Percentiles rank a stretch among this genome's conserved stretches.
These are phyloP conservation scores for Tylopilus sp. DNA, from an alignment of 1,284 basidiomycete species.

Conservation along the genomic window DNA sequence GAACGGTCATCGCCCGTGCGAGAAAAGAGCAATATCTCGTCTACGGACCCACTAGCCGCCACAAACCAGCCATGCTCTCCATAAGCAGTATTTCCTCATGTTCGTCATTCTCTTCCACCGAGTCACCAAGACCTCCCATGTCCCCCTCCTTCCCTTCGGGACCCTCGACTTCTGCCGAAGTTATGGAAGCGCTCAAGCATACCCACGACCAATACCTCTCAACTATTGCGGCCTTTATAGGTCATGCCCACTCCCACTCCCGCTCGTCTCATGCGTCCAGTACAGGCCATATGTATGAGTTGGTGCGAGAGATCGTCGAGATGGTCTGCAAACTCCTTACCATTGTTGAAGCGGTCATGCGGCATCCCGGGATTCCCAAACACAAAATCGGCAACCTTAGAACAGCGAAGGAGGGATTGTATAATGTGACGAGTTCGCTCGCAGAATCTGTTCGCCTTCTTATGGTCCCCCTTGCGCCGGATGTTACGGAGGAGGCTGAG, in stretches of 20 bases:
- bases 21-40: conserved; percentile 35
- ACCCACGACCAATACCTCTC: conserved; percentile 90
- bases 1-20: conserved; percentile 22
- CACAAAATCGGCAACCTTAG: conserved; percentile 58
- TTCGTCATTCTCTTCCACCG: conserved; percentile 52
- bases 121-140: conserved; percentile 39
- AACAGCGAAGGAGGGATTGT: conserved; percentile 77
- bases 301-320: conserved; percentile 91
- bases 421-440: conserved; percentile 80
- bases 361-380: conserved; percentile 58
- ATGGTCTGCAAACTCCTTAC: conserved; percentile 87
- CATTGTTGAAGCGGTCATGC: conserved; percentile 87
- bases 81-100: conserved; percentile 66
- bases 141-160: conserved; percentile 65
- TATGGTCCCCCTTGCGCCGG: conserved; percentile 48
- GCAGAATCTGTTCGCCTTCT: conserved; percentile 84
- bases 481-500: conserved; percentile 73
- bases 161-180: conserved; percentile 59
- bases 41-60: conserved; percentile 33
- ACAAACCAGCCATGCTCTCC: conserved; percentile 47
- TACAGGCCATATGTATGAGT: conserved; percentile 90
- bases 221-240: conserved; percentile 95
- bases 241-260: conserved; percentile 92
- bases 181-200: conserved; percentile 65
- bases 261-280: conserved; percentile 85